A percentile compares a stretch with the other conserved stretches of the same genome.
phyloP scores from a whole-genome alignment of 2,329 filamentous ascomycete species.

The Bipolaris zeicola region DNA sequence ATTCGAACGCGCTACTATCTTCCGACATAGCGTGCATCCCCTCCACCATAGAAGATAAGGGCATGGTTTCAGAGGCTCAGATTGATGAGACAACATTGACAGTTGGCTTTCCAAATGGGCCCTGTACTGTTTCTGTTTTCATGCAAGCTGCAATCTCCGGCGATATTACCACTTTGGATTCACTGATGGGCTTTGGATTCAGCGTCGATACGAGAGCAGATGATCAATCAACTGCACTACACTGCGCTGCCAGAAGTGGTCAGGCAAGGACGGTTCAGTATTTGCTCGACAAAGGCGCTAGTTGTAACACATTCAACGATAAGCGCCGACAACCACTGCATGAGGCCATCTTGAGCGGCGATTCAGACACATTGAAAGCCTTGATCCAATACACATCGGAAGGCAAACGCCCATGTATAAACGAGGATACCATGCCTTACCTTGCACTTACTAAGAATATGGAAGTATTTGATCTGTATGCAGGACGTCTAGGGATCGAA shows the following conservation, averaged over 20 bases:
- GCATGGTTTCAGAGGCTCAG: background rate
- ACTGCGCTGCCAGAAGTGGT: constrained; percentile 18
- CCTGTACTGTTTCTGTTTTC: background rate
- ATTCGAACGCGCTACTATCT: background rate
- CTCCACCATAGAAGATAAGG: too few relatives aligned
- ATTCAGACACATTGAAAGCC: background rate
- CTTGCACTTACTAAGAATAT: too few relatives aligned
- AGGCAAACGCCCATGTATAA: background rate
- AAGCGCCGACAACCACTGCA: background rate
- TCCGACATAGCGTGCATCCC: background rate
- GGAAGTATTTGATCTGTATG: too few relatives aligned
- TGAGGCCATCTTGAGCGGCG: constrained; percentile 3
- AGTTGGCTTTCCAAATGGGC: background rate
- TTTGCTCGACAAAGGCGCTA: constrained; percentile 8
- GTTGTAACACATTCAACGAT: background rate
- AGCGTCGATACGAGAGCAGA: background rate
- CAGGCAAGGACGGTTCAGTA: background rate
- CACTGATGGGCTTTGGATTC: background rate
- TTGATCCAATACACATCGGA: background rate
- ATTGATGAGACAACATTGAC: too few relatives aligned
- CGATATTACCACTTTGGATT: background rate
- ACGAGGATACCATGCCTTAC: too few relatives aligned
- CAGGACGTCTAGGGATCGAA: too few relatives aligned
- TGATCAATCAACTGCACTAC: constrained; percentile 16
- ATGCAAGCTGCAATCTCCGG: constrained; percentile 12